Conservation (phyloP, 805 yeast genomes). For the Yarrowia yakushimensis region DNA sequence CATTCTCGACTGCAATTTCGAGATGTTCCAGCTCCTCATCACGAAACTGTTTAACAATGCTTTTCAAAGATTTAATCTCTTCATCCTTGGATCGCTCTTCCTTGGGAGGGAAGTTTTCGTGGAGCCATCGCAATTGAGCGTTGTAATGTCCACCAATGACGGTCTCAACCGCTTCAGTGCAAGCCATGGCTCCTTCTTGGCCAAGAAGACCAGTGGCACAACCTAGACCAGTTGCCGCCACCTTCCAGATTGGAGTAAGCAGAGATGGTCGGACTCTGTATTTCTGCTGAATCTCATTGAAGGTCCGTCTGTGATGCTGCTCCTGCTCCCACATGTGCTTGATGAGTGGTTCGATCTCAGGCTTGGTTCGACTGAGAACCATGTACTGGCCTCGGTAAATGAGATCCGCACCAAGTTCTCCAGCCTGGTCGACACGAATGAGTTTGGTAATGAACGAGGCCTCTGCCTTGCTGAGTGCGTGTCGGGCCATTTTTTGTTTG, state of each 20-base stretch:
- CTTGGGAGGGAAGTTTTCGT: slow-evolving; percentile 56
- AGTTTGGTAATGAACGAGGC: slow-evolving; percentile 33
- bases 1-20: slow-evolving; percentile 88
- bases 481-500: slow-evolving; percentile 4
- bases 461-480: slow-evolving; percentile 31
- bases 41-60: slow-evolving; percentile 68
- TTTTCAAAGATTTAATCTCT: slow-evolving; percentile 57
- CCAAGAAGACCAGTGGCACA: slow-evolving; percentile 80
- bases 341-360: slow-evolving; percentile 72
- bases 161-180: slow-evolving; percentile 98
- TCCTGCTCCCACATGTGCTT: slow-evolving; percentile 99
- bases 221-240: slow-evolving; percentile 86
- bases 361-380: slow-evolving; percentile 65
- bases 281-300: slow-evolving; percentile 68
- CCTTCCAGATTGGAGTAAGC: slow-evolving; percentile 88
- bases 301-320: slow-evolving; percentile 81
- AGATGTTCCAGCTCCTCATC: slow-evolving; percentile 95
- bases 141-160: slow-evolving; percentile 97
- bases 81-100: slow-evolving; percentile 36
- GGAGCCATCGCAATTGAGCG: slow-evolving; percentile 74
- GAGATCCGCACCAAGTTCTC: slow-evolving; percentile 92
- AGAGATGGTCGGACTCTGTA: slow-evolving; percentile 88
- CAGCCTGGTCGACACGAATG: slow-evolving; percentile 95
- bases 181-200: slow-evolving; percentile 98
- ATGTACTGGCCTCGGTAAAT: slow-evolving; percentile 88